Conservation (phyloP, 331 rosid genomes). For the Malus hybrid region DNA sequence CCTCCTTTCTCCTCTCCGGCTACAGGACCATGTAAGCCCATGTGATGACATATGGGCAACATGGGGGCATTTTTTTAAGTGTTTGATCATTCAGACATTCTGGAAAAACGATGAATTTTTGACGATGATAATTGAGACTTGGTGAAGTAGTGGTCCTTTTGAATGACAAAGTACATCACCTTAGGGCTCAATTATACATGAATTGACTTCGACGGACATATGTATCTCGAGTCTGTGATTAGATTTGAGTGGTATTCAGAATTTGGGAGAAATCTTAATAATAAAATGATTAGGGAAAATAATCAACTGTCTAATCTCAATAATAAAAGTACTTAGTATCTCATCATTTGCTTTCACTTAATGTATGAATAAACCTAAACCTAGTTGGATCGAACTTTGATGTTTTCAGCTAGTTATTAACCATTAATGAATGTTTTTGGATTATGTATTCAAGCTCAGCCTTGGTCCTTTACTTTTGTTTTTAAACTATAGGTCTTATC, state of each 20-base stretch:
- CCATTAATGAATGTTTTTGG: background rate
- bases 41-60: conserved; percentile 63
- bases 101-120: background rate
- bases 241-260: conserved; percentile 10
- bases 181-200: background rate
- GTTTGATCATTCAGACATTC: background rate
- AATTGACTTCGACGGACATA: background rate
- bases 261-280: background rate
- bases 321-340: background rate
- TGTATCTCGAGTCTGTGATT: background rate
- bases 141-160: conserved; percentile 6
- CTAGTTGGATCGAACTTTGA: background rate
- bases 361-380: too few species aligned
- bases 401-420: background rate
- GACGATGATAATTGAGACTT: background rate
- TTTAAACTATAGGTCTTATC: background rate
- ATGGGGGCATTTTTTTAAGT: conserved; percentile 12
- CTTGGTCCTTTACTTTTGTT: too few species aligned
- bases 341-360: background rate
- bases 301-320: background rate
- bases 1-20: background rate
- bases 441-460: too few species aligned
- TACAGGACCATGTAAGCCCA: conserved; percentile 76
- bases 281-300: conserved; percentile 5
- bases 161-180: background rate